phyloP scores from a whole-genome alignment of 2,329 filamentous ascomycete species.

The Aspergillus texensis region DNA sequence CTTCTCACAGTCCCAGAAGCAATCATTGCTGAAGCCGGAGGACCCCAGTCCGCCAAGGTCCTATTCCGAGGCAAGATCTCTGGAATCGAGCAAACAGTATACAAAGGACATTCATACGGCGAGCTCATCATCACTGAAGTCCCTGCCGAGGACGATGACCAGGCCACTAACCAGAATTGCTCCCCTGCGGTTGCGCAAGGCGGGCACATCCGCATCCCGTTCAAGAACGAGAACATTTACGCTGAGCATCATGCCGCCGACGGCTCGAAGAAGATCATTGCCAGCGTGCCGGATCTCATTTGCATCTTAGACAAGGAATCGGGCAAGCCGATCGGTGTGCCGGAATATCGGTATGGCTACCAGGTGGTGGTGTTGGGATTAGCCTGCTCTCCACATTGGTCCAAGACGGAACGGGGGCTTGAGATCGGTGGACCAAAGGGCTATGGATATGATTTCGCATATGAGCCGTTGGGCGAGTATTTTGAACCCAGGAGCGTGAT shows the following conservation, averaged over 20 bases:
- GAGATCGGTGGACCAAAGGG: conserved; percentile 43
- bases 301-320: conserved; percentile 59
- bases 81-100: conserved; percentile 21
- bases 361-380: conserved; percentile 55
- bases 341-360: conserved; percentile 59
- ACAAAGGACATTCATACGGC: conserved; percentile 36
- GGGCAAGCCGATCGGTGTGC: conserved; percentile 59
- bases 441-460: conserved; percentile 25
- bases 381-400: conserved; percentile 55
- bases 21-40: conserved; percentile 25
- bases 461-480: conserved; percentile 25
- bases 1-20: conserved; percentile 18
- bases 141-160: conserved; percentile 36
- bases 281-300: conserved; percentile 61
- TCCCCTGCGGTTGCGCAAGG: conserved; percentile 6
- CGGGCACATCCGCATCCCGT: conserved; percentile 23
- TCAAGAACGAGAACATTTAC: conserved; percentile 34
- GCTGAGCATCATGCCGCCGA: conserved; percentile 19
- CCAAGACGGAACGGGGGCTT: conserved; percentile 39
- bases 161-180: conserved; percentile 5
- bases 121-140: conserved; percentile 28
- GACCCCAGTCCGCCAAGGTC: conserved; percentile 19
- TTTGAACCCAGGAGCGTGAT: conserved; percentile 27
- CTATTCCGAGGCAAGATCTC: conserved; percentile 27
- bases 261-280: conserved; percentile 42